Evolutionary conservation across 1,284 basidiomycete genomes (phyloP).

Genomic region (Rhizoctonia solani): DNA sequence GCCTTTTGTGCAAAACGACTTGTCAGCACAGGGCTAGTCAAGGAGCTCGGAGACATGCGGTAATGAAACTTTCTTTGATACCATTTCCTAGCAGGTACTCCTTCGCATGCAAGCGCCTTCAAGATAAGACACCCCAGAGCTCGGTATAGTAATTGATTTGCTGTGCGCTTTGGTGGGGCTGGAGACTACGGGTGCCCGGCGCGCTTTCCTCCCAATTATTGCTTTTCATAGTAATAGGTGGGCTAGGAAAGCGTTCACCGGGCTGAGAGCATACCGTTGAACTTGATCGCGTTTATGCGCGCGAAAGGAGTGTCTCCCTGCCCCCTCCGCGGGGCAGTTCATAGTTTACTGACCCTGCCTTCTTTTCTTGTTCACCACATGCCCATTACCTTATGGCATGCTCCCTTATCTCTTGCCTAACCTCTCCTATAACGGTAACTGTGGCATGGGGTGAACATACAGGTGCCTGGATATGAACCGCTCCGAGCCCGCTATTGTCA

Average conservation of each 20-base stretch:
- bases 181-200: conserved; percentile 32
- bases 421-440: too few species aligned
- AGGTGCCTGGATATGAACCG: conserved; percentile 73
- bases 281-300: conserved; percentile 38
- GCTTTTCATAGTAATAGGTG: background rate
- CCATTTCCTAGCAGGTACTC: background rate
- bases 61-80: background rate
- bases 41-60: conserved; percentile 81
- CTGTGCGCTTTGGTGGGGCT: conserved; percentile 26
- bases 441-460: background rate
- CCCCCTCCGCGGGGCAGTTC: conserved; percentile 21
- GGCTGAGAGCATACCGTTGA: conserved; percentile 29
- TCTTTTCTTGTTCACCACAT: background rate
- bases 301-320: conserved; percentile 35
- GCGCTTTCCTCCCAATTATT: conserved; percentile 18
- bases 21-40: conserved; percentile 73
- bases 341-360: background rate
- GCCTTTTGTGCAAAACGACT: conserved; percentile 84
- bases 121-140: too few species aligned
- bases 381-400: too few species aligned
- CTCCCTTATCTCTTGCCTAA: too few species aligned
- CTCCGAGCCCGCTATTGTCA: conserved; percentile 76
- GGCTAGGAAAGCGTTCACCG: background rate
- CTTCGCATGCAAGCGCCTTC: too few species aligned
- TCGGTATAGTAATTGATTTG: conserved; percentile 44